phyloP scores from a whole-genome alignment of 2,329 filamentous ascomycete genomes.

The Penicillium sp. region DNA sequence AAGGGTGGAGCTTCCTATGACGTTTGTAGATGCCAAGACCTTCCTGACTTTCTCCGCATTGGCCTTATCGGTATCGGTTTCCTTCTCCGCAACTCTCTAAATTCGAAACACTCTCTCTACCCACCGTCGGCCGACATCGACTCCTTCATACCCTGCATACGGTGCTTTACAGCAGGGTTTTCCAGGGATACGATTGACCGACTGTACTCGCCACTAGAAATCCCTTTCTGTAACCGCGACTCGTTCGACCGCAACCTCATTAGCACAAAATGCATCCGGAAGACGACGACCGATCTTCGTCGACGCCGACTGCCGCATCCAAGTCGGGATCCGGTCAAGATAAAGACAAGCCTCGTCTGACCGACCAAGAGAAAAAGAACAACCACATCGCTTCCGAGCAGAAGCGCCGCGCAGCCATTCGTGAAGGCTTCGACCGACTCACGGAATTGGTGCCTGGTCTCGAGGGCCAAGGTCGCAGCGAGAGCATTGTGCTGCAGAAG shows the following conservation, averaged over 20 bases:
- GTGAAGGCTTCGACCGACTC: slow-evolving; percentile 76
- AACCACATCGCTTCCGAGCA: slow-evolving; percentile 66
- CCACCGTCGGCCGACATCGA: not conserved
- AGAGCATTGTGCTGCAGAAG: slow-evolving; percentile 73
- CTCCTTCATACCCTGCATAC: not conserved
- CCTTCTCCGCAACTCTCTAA: slow-evolving; percentile 8
- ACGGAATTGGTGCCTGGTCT: slow-evolving; percentile 76
- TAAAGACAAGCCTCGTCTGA: slow-evolving; percentile 59
- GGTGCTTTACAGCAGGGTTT: too few relatives aligned
- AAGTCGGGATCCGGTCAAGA: slow-evolving; percentile 28
- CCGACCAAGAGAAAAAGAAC: slow-evolving; percentile 66
- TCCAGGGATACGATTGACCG: not conserved
- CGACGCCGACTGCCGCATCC: slow-evolving; percentile 30
- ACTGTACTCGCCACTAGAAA: not conserved
- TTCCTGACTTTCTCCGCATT: too few relatives aligned
- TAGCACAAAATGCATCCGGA: slow-evolving; percentile 25
- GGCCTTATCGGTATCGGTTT: slow-evolving; percentile 11
- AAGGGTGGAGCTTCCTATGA: slow-evolving; percentile 22
- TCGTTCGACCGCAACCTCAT: slow-evolving; percentile 1
- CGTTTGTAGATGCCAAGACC: slow-evolving; percentile 23
- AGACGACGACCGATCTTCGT: slow-evolving; percentile 32
- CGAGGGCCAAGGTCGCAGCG: slow-evolving; percentile 76
- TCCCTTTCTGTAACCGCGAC: not conserved
- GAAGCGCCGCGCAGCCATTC: slow-evolving; percentile 67
- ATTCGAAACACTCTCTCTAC: not conserved